These are phyloP conservation scores for Backusella psychrophila DNA, from an alignment of 192 early-diverging fungal genomes.

Conservation along the genomic window DNA sequence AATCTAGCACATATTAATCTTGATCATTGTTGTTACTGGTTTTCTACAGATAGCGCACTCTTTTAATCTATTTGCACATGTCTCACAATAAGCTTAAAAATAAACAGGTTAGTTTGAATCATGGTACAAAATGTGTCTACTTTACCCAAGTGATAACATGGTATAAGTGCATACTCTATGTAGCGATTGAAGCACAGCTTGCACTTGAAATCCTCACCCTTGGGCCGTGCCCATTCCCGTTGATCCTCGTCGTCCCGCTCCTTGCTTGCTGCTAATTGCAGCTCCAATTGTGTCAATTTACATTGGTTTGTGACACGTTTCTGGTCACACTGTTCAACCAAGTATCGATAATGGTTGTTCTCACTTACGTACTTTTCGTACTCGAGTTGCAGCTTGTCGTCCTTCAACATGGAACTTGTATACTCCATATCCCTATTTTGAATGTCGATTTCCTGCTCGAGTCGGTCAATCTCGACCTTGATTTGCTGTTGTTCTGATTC, in stretches of 20 bases:
- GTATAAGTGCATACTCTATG: conserved; percentile 36
- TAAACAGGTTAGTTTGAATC: background rate
- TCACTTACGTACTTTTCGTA: background rate
- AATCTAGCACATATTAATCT: background rate
- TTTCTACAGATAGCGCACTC: conserved; percentile 40
- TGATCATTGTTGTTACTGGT: conserved; percentile 16
- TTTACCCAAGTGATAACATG: conserved; percentile 40
- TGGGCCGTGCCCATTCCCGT: background rate
- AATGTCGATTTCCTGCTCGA: background rate
- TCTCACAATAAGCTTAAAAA: conserved; percentile 31
- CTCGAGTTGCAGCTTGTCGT: background rate
- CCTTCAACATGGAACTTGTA: background rate
- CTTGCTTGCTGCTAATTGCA: background rate
- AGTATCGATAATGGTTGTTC: background rate
- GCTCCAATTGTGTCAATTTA: background rate
- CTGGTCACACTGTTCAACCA: background rate
- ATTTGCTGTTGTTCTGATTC: conserved; percentile 8
- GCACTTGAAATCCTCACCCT: conserved; percentile 33
- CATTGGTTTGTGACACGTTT: background rate
- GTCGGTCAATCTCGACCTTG: background rate
- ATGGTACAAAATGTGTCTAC: too few relatives aligned
- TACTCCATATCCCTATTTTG: background rate
- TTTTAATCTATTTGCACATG: conserved; percentile 32
- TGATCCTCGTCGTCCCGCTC: background rate
- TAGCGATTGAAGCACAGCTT: conserved; percentile 37